A percentile compares a stretch with the other conserved stretches of the same genome.
Conservation (phyloP, 169 alveolate genomes). For the Babesia ovata region DNA sequence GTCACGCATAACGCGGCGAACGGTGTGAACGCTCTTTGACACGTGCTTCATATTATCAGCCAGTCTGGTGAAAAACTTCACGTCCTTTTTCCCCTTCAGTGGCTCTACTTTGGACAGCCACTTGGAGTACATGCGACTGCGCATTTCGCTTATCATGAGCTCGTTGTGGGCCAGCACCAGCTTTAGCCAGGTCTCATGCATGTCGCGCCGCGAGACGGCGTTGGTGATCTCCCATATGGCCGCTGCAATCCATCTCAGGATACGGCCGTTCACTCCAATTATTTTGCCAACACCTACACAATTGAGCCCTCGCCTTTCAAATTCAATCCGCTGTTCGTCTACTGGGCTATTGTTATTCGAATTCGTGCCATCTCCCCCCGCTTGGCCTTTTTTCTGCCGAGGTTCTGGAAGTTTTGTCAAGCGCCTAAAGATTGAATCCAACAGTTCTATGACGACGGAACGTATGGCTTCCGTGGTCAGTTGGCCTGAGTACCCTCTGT, state of each 20-base stretch:
- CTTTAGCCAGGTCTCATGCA: slow-evolving; percentile 50
- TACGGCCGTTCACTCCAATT: slow-evolving; percentile 42
- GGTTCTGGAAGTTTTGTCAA: slow-evolving; percentile 38
- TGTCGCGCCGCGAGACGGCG: slow-evolving; percentile 52
- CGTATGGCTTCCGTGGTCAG: slow-evolving; percentile 11
- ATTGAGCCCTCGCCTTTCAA: slow-evolving; percentile 52
- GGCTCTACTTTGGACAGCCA: slow-evolving; percentile 23
- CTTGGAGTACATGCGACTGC: slow-evolving; percentile 9
- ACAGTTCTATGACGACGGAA: not conserved
- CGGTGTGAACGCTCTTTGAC: slow-evolving; percentile 29
- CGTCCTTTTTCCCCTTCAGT: slow-evolving; percentile 12
- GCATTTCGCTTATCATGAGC: slow-evolving; percentile 12
- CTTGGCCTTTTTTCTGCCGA: slow-evolving; percentile 7
- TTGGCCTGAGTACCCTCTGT: slow-evolving; percentile 24
- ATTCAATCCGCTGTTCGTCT: not conserved
- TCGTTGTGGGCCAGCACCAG: slow-evolving; percentile 56
- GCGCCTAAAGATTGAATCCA: slow-evolving; percentile 25
- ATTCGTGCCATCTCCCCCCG: not conserved
- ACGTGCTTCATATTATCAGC: slow-evolving; percentile 34
- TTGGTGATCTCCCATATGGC: slow-evolving; percentile 50
- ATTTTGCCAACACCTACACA: slow-evolving; percentile 37
- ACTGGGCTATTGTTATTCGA: slow-evolving; percentile 2
- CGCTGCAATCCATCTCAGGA: slow-evolving; percentile 61
- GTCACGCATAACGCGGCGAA: slow-evolving; percentile 46
- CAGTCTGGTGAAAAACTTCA: slow-evolving; percentile 17